Conservation (phyloP, 306 rosid genomes). For the Lupinus albus region DNA sequence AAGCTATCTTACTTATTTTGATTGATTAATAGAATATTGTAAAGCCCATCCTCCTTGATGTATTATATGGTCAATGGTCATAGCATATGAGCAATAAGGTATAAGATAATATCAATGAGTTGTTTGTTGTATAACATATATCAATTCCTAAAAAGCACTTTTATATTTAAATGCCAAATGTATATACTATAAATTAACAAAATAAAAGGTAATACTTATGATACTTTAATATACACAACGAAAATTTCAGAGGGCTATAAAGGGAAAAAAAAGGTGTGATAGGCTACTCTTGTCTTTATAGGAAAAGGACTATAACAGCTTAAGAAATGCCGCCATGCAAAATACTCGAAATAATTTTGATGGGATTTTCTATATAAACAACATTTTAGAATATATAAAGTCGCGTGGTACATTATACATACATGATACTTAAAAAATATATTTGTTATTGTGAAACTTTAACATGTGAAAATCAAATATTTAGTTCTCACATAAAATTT, state of each 20-base stretch:
- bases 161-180: no score
- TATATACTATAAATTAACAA: background rate
- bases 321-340: conserved; percentile 41
- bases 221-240: background rate
- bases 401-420: background rate
- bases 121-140: background rate
- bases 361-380: background rate
- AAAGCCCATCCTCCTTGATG: background rate
- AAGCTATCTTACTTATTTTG: conserved; percentile 21
- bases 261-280: conserved; percentile 41
- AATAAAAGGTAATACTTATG: conserved; percentile 1
- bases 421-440: no score
- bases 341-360: background rate
- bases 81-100: background rate
- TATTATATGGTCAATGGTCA: conserved; percentile 1
- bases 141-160: no score
- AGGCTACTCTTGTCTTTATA: conserved; percentile 33
- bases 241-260: conserved; percentile 21
- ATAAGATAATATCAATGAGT: background rate
- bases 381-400: background rate
- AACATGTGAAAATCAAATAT: no score
- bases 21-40: conserved; percentile 11
- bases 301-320: conserved; percentile 19
- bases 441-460: background rate
- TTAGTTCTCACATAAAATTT: background rate